These are phyloP conservation scores for Cornus controversa DNA, from an alignment of 148 eudicot species.

Conservation along the genomic window DNA sequence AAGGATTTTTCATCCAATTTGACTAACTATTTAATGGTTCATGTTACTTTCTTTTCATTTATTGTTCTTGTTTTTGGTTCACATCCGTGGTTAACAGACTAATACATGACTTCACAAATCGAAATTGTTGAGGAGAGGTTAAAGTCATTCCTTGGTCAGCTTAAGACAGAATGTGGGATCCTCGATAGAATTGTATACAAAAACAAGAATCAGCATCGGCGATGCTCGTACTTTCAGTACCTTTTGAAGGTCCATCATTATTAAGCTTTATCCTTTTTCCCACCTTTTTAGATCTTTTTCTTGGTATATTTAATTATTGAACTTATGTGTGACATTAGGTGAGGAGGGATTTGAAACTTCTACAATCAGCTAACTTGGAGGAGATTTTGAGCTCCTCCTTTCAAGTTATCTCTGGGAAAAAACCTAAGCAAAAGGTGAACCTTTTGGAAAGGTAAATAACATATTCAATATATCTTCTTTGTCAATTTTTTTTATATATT, in stretches of 20 bases:
- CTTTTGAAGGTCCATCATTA: slow-evolving; percentile 73
- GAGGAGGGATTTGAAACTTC: slow-evolving; percentile 75
- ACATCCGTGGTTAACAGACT: slow-evolving; percentile 1
- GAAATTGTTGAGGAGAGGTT: slow-evolving; percentile 60
- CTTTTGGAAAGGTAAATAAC: slow-evolving; percentile 73
- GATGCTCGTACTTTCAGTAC: slow-evolving; percentile 76
- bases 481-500: no score
- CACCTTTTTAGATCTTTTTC: neutral
- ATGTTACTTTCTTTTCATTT: neutral
- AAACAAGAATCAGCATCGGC: slow-evolving; percentile 93
- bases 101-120: slow-evolving; percentile 42
- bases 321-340: slow-evolving; percentile 45
- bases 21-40: neutral
- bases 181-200: slow-evolving; percentile 80
- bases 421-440: slow-evolving; percentile 73
- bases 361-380: slow-evolving; percentile 55
- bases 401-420: slow-evolving; percentile 56
- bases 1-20: no score
- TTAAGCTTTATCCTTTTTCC: neutral
- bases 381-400: slow-evolving; percentile 69
- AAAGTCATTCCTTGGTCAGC: slow-evolving; percentile 59
- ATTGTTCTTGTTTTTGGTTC: neutral
- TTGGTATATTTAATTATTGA: neutral
- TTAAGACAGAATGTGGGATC: slow-evolving; percentile 67
- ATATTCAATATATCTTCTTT: neutral